Percentiles rank a stretch among this genome's conserved stretches.
Evolutionary conservation across 1,139 yeast genomes (phyloP).

Genomic region (Zhuliangozyma blackwelliae): DNA sequence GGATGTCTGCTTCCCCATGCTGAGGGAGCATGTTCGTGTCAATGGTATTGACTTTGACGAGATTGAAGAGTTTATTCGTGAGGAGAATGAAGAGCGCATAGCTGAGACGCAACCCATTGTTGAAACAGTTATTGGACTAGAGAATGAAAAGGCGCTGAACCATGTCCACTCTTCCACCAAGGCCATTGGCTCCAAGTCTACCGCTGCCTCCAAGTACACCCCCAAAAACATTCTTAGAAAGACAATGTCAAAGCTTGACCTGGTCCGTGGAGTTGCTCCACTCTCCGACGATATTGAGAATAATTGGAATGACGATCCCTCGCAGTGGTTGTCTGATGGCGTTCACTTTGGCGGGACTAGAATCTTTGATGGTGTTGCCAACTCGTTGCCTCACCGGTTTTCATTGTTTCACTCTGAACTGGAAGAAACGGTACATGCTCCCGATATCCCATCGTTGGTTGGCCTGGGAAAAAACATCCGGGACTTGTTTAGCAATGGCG

Average conservation of each 20-base stretch:
- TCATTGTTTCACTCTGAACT: constrained; percentile 76
- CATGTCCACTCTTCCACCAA: too few species aligned
- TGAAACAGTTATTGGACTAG: too few species aligned
- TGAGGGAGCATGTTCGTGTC: constrained; percentile 62
- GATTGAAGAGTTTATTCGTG: constrained; percentile 67
- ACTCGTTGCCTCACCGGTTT: constrained; percentile 71
- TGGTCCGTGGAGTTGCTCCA: too few species aligned
- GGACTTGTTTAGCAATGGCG: constrained; percentile 54
- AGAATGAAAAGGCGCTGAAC: too few species aligned
- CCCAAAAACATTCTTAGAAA: constrained; percentile 38
- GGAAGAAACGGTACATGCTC: constrained; percentile 86
- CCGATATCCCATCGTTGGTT: constrained; percentile 75
- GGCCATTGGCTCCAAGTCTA: background rate
- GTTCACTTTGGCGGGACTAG: constrained; percentile 16
- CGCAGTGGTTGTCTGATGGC: constrained; percentile 13
- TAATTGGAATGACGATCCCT: constrained; percentile 6
- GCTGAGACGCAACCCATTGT: too few species aligned
- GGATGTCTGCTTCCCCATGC: constrained; percentile 96
- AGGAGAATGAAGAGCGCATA: constrained; percentile 39
- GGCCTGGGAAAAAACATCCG: constrained; percentile 61
- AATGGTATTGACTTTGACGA: constrained; percentile 79
- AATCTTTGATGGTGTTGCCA: constrained; percentile 8
- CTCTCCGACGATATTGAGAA: constrained; percentile 1
- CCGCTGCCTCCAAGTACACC: constrained; percentile 52
- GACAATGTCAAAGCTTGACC: too few species aligned